These are phyloP conservation scores for Gossypium schwendimanii DNA, from an alignment of 441 rosid genomes.

Conservation along the genomic window DNA sequence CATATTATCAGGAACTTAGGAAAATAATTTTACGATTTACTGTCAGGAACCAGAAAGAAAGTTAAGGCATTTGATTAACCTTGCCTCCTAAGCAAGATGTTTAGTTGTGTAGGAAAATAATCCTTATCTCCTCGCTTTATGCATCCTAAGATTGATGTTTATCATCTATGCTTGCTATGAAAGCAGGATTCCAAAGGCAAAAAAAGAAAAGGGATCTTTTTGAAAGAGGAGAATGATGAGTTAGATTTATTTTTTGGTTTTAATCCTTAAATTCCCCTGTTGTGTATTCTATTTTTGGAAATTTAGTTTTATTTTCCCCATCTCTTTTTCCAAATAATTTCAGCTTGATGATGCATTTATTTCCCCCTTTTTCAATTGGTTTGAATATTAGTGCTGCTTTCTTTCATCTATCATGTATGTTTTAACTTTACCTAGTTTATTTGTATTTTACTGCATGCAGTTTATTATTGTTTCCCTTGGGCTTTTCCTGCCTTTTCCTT, in stretches of 20 bases:
- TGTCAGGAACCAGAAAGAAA: background rate
- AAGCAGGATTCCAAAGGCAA: background rate
- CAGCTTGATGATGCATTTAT: background rate
- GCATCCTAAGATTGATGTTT: background rate
- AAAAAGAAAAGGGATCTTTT: background rate
- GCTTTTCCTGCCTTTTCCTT: background rate
- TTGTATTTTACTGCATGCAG: background rate
- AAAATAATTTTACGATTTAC: background rate
- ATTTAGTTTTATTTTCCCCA: background rate
- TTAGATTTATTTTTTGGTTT: background rate
- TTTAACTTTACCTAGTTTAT: background rate
- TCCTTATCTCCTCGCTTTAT: background rate
- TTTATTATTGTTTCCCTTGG: too few species aligned
- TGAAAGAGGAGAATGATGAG: background rate
- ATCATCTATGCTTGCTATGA: background rate
- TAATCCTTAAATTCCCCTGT: conserved; percentile 1
- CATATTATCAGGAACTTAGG: background rate
- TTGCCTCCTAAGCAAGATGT: background rate
- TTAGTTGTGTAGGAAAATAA: background rate
- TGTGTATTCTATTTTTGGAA: background rate
- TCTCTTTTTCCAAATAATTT: background rate
- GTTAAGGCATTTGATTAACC: background rate
- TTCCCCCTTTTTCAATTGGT: background rate
- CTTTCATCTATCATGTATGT: background rate
- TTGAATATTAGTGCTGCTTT: background rate